These are phyloP conservation scores for Skeletonema marinoi DNA, from an alignment of 108 stramenopile genomes.

Conservation along the genomic window DNA sequence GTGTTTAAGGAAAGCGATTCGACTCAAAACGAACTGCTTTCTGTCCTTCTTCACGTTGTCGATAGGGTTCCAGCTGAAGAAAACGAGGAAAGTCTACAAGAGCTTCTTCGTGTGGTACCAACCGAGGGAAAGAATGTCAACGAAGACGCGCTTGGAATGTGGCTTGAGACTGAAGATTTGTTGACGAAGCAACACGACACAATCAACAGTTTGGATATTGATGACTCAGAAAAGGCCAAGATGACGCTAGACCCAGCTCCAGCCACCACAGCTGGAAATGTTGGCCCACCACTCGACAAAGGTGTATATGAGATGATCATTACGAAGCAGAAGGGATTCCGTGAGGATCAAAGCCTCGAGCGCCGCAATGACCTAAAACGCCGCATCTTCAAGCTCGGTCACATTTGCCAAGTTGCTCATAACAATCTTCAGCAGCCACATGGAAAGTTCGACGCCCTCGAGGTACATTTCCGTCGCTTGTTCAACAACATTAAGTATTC, in stretches of 20 bases:
- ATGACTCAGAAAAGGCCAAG: conserved; percentile 74
- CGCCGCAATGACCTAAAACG: conserved; percentile 89
- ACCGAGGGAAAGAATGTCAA: conserved; percentile 68
- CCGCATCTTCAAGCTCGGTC: conserved; percentile 85
- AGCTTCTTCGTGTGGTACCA: conserved; percentile 64
- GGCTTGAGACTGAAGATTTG: conserved; percentile 78
- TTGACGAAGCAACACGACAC: conserved; percentile 58
- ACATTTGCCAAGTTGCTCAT: conserved; percentile 86
- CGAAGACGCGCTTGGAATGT: conserved; percentile 72
- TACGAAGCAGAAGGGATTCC: conserved; percentile 88
- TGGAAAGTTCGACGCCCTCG: conserved; percentile 76
- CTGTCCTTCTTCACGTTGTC: conserved; percentile 84
- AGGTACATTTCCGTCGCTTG: conserved; percentile 86
- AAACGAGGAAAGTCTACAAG: conserved; percentile 84
- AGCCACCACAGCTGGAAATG: conserved; percentile 33
- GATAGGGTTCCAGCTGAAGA: conserved; percentile 80
- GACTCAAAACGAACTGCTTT: conserved; percentile 87
- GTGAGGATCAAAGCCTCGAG: conserved; percentile 70
- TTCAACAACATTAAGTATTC: conserved; percentile 91
- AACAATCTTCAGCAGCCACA: conserved; percentile 93
- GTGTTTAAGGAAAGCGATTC: conserved; percentile 81
- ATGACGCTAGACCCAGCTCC: conserved; percentile 70
- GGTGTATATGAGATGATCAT: conserved; percentile 91
- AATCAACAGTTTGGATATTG: conserved; percentile 74
- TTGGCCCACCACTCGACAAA: conserved; percentile 83